These are phyloP conservation scores for Monilinia fructigena DNA, from an alignment of 2,329 filamentous ascomycete genomes.

Conservation along the genomic window DNA sequence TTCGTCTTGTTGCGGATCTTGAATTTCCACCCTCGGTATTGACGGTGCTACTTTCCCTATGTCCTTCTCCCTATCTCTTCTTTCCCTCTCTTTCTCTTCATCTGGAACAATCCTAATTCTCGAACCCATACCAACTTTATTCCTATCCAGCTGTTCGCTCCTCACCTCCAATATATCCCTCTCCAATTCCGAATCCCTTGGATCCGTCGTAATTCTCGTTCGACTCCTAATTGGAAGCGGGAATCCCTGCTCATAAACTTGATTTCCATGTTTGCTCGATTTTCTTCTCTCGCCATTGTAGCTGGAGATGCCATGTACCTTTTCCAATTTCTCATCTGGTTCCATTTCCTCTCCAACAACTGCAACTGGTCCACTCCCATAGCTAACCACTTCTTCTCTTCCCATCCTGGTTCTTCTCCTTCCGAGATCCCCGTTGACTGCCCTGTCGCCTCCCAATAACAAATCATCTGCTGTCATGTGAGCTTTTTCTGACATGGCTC, in stretches of 20 bases:
- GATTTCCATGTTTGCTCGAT: neutral
- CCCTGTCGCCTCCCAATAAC: conserved; percentile 14
- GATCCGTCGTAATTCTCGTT: conserved; percentile 2
- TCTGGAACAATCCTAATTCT: conserved; percentile 14
- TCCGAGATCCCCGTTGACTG: conserved; percentile 12
- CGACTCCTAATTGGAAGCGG: neutral
- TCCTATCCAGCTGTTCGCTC: conserved; percentile 9
- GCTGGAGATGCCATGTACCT: conserved; percentile 4
- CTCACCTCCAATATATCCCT: conserved; percentile 20
- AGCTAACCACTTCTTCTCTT: conserved; percentile 22
- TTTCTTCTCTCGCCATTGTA: conserved; percentile 16
- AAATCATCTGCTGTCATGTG: conserved; percentile 21
- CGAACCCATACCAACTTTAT: conserved; percentile 3
- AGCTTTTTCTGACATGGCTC: conserved; percentile 10
- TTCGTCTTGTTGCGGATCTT: conserved; percentile 8
- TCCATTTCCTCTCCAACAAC: conserved; percentile 13
- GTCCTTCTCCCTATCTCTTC: neutral
- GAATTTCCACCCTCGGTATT: conserved; percentile 4
- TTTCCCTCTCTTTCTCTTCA: neutral
- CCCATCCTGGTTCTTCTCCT: neutral
- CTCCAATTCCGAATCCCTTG: conserved; percentile 4
- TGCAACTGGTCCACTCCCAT: conserved; percentile 8
- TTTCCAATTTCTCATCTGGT: conserved; percentile 16
- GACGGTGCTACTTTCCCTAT: neutral
- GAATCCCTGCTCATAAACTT: neutral